Evolutionary conservation across 257 asterid genomes (phyloP).

Genomic region (Eustoma russellianum): DNA sequence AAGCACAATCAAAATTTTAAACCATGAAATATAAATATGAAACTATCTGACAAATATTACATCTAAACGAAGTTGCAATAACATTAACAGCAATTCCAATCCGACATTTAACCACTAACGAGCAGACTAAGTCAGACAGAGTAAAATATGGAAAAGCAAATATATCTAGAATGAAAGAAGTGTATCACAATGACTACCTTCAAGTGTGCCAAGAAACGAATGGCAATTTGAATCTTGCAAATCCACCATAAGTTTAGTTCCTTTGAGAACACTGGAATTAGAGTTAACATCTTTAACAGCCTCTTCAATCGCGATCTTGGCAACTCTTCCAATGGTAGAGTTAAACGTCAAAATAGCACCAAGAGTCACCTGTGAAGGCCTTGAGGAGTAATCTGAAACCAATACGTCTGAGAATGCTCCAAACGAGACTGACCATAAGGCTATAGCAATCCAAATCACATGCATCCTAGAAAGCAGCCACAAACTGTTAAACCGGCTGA

Average conservation of each 20-base stretch:
- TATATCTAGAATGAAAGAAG: neutral
- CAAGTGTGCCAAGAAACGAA: constrained; percentile 81
- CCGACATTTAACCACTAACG: no score
- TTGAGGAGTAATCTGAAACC: constrained; percentile 38
- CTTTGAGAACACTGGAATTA: constrained; percentile 52
- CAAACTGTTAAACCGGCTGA: neutral
- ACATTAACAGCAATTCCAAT: no score
- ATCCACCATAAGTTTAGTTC: constrained; percentile 41
- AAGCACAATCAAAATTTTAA: no score
- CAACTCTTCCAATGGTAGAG: constrained; percentile 80
- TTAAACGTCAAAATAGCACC: constrained; percentile 73
- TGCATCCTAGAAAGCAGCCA: constrained; percentile 22
- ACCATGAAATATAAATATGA: no score
- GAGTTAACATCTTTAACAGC: constrained; percentile 87
- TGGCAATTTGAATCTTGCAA: constrained; percentile 65
- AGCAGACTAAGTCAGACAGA: no score
- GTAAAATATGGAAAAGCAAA: no score
- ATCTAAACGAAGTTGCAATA: no score
- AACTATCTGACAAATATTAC: no score
- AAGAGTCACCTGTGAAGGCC: constrained; percentile 58
- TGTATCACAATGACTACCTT: constrained; percentile 36
- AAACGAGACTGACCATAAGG: constrained; percentile 26
- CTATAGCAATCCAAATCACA: constrained; percentile 24
- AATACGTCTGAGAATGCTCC: constrained; percentile 44
- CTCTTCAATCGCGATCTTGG: constrained; percentile 84